Evolutionary conservation across 2,329 filamentous ascomycete genomes (phyloP), one percentile per base, ranked within the genome.

Genomic region (Penicillium crustosum): DNA sequence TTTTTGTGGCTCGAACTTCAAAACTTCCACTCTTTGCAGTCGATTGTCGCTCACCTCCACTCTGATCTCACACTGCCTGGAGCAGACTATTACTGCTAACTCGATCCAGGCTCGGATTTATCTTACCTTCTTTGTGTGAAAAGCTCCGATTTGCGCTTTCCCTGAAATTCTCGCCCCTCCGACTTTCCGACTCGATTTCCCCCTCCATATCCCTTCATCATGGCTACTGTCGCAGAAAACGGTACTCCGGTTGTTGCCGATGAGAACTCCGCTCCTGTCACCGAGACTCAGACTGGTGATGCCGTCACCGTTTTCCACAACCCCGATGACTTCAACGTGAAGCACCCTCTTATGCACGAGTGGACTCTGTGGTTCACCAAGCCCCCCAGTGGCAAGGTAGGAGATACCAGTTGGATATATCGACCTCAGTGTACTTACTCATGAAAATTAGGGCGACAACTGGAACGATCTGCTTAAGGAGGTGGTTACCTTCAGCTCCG

Each of bases 351-450:
- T 61, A 93, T 96, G 85, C 90, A 97, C 83, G 89, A 90, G 75
- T 99, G 94, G 94, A 97, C 94, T 59, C 83, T 99, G 56, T 99
- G 95, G 95, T 99, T 97, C 83, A 97, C 93, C 71, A 97, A 97
- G 85, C 93, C 94, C 53, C 90, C 93, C 43, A 95, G 88, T 75
- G 93, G 92, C 81, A 97, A 95, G 89, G 92, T 94, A 78, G 13
- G 53, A 21, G 53, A 50, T 13, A 15, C 35, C 15, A 59, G 81
- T 25, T 31, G 25, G 19, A 49, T 53, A 35, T 25, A 29, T 39
- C 43, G 21, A 36, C 5, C 19, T 33, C 39, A 38, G 29, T 21
- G 36, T 23, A 41, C 65, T 70, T 52, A 67, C 59, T 48, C 21
- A 58, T 33, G 29, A 33, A 23, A 31, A 33, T 49, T 66, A 96